Evolutionary conservation across 2,329 filamentous ascomycete genomes (phyloP), one percentile per base, ranked within the genome.

Genomic region (Didymella keratinophila): DNA sequence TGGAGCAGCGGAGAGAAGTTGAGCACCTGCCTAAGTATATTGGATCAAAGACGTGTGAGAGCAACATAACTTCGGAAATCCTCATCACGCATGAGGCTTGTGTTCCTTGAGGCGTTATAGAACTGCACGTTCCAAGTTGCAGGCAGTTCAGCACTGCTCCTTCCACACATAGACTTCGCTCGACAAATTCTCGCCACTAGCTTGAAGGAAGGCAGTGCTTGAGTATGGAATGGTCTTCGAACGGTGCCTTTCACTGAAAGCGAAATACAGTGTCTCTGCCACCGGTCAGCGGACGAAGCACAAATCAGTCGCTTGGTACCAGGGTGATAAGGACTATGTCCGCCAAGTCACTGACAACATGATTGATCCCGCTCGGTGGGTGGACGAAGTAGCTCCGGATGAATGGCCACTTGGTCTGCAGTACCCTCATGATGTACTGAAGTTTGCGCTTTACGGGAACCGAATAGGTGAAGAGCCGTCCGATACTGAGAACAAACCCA

Each of bases 321-420:
- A 43, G 8, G 52, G 44, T 34, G 41, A 21, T 23, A 54, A 48
- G 20, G 12, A n/a, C 0, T 48, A 49, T 34, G 41, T 47, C 10
- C 41, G 41, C 41, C 23, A 11, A 20, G 30, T 41, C 28, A 23
- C 28, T 0, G 8, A 39, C 18, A 44, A 50, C 5, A 8, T 45
- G 25, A 32, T 56, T 11, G 53, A 50, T 23, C 39, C 27, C 4
- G 14, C 30, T 7, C 30, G 25, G 2, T 56, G 46, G 46, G 14
- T n/a, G 14, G 39, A n/a, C 14, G 18, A 23, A 34, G n/a, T 12
- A 6, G 27, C 2, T 1, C 46, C 52, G 3, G 9, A 20, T 0
- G 20, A 14, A 1, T 45, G 27, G 7, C 46, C 52, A 7, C 2
- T 23, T 14, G 21, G 12, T 4, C 16, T 50, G 11, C 11, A 12